Conservation (phyloP, 768 basidiomycete genomes). For the Termitomyces titanicus region DNA sequence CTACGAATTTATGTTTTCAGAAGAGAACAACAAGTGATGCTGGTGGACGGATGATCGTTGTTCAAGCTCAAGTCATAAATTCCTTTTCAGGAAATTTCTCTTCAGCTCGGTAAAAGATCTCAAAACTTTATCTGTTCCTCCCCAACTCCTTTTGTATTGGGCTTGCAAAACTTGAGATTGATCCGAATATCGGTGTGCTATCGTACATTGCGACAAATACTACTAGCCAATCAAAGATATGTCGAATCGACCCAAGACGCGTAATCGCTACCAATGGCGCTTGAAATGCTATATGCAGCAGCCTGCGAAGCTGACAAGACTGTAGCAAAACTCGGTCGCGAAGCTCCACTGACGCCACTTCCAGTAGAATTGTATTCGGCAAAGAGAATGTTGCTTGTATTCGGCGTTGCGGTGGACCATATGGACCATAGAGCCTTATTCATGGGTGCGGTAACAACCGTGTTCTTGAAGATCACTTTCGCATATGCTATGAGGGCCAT, state of each 20-base stretch:
- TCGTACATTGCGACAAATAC: not conserved
- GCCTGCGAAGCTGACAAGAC: conserved; percentile 34
- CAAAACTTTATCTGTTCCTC: too few species aligned
- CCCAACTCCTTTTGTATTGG: too few species aligned
- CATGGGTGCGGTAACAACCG: conserved; percentile 34
- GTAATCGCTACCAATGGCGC: conserved; percentile 43
- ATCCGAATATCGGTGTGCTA: not conserved
- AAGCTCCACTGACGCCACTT: not conserved
- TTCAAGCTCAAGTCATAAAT: too few species aligned
- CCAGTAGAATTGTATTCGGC: conserved; percentile 8
- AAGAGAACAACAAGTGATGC: too few species aligned
- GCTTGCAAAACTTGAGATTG: too few species aligned
- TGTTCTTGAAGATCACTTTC: conserved; percentile 48
- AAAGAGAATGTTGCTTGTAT: conserved; percentile 2
- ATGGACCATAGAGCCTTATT: conserved; percentile 27
- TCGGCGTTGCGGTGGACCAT: conserved; percentile 6
- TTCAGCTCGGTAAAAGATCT: too few species aligned
- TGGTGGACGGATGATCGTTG: too few species aligned
- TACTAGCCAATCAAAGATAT: conserved; percentile 21
- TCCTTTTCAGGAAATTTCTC: too few species aligned
- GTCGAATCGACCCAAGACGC: conserved; percentile 41
- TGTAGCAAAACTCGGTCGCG: conserved; percentile 36
- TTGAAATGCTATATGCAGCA: conserved; percentile 34
- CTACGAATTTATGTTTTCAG: too few species aligned
- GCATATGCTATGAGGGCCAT: conserved; percentile 29